These are phyloP conservation scores for Tuber borchii DNA, from an alignment of 495 filamentous ascomycete species.

Conservation along the genomic window DNA sequence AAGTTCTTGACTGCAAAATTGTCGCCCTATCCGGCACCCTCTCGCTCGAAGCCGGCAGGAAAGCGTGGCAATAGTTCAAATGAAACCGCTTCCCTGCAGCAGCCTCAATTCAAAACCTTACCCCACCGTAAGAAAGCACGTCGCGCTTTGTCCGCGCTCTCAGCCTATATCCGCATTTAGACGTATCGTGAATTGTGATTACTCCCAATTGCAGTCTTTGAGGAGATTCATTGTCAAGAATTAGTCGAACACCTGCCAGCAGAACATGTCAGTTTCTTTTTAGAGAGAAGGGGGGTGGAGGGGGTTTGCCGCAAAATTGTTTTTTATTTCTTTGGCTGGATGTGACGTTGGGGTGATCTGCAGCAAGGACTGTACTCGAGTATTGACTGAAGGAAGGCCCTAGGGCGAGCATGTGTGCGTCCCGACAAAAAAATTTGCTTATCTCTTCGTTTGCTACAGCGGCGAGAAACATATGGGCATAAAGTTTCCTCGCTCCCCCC, in stretches of 20 bases:
- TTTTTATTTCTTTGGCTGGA: neutral
- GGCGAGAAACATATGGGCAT: neutral
- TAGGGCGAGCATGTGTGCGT: neutral
- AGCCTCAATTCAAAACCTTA: neutral
- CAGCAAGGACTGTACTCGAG: neutral
- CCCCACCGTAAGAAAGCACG: neutral
- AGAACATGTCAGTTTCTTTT: neutral
- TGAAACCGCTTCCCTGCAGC: neutral
- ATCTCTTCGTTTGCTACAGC: neutral
- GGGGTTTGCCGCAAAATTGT: neutral
- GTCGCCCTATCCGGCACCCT: neutral
- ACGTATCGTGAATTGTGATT: neutral
- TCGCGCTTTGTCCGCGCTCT: neutral
- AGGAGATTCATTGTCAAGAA: neutral
- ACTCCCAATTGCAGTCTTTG: neutral
- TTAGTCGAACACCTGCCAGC: neutral
- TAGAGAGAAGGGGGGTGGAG: neutral
- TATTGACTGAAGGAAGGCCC: neutral
- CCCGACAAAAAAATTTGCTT: neutral
- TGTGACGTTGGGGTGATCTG: constrained; percentile 1
- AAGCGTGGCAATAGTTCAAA: neutral
- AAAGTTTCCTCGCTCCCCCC: neutral
- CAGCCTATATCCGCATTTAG: neutral
- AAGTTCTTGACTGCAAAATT: neutral
- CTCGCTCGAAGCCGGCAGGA: neutral